Evolutionary conservation across 2,329 filamentous ascomycete species (phyloP), one percentile per base, ranked within the genome.

Genomic region (Aspergillus viridinutans): DNA sequence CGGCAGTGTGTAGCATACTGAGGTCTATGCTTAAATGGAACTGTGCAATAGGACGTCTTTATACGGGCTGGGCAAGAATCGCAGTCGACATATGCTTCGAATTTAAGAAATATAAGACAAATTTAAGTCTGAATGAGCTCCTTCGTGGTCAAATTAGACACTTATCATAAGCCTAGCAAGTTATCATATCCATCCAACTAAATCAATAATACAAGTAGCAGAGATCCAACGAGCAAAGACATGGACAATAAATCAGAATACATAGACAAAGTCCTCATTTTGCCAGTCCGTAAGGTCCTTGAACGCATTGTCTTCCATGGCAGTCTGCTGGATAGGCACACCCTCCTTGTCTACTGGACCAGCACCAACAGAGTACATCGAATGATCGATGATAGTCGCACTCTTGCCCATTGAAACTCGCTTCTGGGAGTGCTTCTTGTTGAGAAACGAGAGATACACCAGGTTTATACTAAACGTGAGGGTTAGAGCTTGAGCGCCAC

Each of bases 261-360:
- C 78, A 69, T 83, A 87, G 6, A 86, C 77, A 64, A 87, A 87
- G 58, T 87, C 84, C 64, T 87, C 84, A 59, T 87, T 87, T 70
- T 82, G 74, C 63, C 83, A 69, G 67, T 87, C 84, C 17, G 83
- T 86, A 20, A 81, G 70, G 66, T 88, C 85, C 51, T 81, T 80
- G 64, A 84, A 83, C 1, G 80, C 78, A 61, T 81, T 78, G 26
- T 82, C 78, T 1, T 79, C 76, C 10, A 69, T 66, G 3, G 62
- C 65, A 23, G 55, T 64, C 53, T 69, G 67, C 38, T 62, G 65
- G 32, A 38, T 7, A 2, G 61, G 63, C 23, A 59, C 58, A 4
- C 67, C 72, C 12, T 72, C 67, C 35, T 74, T 71, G 50, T 68
- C 65, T 1, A 60, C 55, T 0, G 59, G 56, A 8, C 62, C 60